Percentiles rank a stretch among this genome's conserved stretches.
Evolutionary conservation across 805 yeast genomes (phyloP).

Genomic region (Kodamaea kakaduensis): DNA sequence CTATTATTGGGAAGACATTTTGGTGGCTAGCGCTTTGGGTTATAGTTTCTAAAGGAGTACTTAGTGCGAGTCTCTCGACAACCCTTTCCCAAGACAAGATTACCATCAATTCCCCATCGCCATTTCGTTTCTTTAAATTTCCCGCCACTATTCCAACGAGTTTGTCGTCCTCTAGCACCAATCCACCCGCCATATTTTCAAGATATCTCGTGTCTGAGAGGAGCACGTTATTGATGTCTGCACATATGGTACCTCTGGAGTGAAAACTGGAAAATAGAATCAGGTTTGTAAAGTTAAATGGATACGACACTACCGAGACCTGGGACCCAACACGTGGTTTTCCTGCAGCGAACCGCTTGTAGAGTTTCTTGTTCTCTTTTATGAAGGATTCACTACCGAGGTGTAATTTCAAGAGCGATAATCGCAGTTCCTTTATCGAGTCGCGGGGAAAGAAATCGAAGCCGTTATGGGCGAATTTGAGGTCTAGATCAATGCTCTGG

Average conservation of each 20-base stretch:
- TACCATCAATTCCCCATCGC: slow-evolving; percentile 43
- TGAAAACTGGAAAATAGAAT: slow-evolving; percentile 24
- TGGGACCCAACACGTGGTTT: slow-evolving; percentile 2
- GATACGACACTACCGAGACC: slow-evolving; percentile 13
- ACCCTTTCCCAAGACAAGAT: slow-evolving; percentile 35
- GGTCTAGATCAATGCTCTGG: neutral
- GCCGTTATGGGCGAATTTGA: slow-evolving; percentile 19
- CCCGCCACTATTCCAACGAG: slow-evolving; percentile 40
- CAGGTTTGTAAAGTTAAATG: slow-evolving; percentile 32
- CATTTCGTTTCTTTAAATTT: slow-evolving; percentile 34
- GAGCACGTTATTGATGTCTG: slow-evolving; percentile 19
- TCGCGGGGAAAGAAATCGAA: slow-evolving; percentile 22
- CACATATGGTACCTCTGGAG: slow-evolving; percentile 20
- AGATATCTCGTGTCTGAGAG: slow-evolving; percentile 40
- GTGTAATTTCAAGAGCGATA: slow-evolving; percentile 5
- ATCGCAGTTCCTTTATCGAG: slow-evolving; percentile 3
- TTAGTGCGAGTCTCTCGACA: too few species aligned
- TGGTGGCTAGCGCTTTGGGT: neutral
- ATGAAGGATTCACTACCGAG: slow-evolving; percentile 2
- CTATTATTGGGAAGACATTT: slow-evolving; percentile 5
- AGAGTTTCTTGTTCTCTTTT: slow-evolving; percentile 4
- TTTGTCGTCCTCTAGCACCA: slow-evolving; percentile 14
- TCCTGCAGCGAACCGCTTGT: slow-evolving; percentile 3
- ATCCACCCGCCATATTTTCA: slow-evolving; percentile 46
- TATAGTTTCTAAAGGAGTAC: neutral